Conservation (phyloP, 345 rosid genomes). For the Sisymbrium altissimum region DNA sequence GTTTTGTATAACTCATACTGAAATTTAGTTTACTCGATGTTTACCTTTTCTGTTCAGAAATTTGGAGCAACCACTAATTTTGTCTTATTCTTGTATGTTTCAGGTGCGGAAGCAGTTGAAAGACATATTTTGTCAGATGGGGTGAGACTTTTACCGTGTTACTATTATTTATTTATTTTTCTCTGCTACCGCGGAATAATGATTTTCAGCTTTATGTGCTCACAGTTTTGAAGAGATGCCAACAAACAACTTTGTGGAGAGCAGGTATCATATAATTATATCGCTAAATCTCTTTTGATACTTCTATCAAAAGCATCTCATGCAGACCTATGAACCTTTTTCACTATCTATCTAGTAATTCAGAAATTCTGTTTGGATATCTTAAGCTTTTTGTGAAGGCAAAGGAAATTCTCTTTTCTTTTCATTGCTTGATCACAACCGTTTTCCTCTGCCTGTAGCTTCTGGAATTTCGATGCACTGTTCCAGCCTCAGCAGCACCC, state of each 20-base stretch:
- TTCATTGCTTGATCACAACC: conserved; percentile 4
- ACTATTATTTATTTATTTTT: neutral
- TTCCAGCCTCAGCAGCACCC: conserved; percentile 99
- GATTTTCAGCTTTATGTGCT: conserved; percentile 6
- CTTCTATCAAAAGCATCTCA: conserved; percentile 9
- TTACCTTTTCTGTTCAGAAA: neutral
- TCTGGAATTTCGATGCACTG: conserved; percentile 97
- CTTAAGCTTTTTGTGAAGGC: neutral
- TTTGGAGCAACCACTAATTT: neutral
- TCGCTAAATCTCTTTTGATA: neutral
- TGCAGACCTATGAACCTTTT: conserved; percentile 4
- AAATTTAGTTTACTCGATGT: neutral
- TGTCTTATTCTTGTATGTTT: neutral
- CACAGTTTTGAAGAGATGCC: conserved; percentile 97
- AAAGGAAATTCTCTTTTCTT: neutral
- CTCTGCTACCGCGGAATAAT: neutral
- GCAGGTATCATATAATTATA: conserved; percentile 58
- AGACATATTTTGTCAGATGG: conserved; percentile 79
- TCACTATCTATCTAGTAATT: neutral
- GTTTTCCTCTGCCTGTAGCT: conserved; percentile 44
- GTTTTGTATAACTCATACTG: neutral
- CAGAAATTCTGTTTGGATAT: neutral
- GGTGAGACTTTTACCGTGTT: conserved; percentile 40
- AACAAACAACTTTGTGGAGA: conserved; percentile 87
- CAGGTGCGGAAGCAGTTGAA: conserved; percentile 80